phyloP scores from a whole-genome alignment of 2,329 filamentous ascomycete genomes.

The Colletotrichum sp. region DNA sequence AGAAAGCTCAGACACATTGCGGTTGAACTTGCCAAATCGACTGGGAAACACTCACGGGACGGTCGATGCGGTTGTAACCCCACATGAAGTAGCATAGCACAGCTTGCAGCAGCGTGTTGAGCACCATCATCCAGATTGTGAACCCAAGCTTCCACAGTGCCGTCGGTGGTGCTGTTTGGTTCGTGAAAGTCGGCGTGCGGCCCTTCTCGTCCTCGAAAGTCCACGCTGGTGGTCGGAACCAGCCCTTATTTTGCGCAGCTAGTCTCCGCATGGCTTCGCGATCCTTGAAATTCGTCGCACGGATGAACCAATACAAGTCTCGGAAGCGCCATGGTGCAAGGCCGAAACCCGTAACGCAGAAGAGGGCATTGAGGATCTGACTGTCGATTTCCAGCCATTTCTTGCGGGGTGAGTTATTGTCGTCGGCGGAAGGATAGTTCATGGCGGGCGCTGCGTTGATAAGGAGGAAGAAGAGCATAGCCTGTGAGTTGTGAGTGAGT shows the following conservation, averaged over 20 bases:
- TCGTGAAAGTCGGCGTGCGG: conserved; percentile 21
- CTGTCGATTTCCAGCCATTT: conserved; percentile 21
- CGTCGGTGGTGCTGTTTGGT: conserved; percentile 24
- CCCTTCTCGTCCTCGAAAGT: conserved; percentile 14
- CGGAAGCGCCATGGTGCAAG: conserved; percentile 72
- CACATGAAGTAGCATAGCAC: conserved; percentile 29
- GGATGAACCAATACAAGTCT: conserved; percentile 23
- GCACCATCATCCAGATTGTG: conserved; percentile 29
- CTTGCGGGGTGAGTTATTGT: conserved; percentile 22
- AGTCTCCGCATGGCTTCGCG: conserved; percentile 24
- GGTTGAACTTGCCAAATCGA: neutral
- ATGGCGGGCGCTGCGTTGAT: conserved; percentile 27
- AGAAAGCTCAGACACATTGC: neutral
- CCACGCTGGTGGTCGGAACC: conserved; percentile 31
- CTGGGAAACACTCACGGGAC: conserved; percentile 22
- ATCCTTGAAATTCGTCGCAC: conserved; percentile 23
- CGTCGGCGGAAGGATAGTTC: conserved; percentile 22
- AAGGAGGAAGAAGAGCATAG: conserved; percentile 33
- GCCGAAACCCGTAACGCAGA: conserved; percentile 86
- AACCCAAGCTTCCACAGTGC: conserved; percentile 27
- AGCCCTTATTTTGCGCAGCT: conserved; percentile 26
- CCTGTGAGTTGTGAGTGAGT: conserved; percentile 16
- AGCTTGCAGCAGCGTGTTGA: conserved; percentile 26
- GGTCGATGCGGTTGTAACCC: conserved; percentile 27
- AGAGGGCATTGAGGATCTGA: conserved; percentile 66